Evolutionary conservation across 2,329 filamentous ascomycete genomes (phyloP), one percentile per base, ranked within the genome.

Genomic region (Alternaria panax): DNA sequence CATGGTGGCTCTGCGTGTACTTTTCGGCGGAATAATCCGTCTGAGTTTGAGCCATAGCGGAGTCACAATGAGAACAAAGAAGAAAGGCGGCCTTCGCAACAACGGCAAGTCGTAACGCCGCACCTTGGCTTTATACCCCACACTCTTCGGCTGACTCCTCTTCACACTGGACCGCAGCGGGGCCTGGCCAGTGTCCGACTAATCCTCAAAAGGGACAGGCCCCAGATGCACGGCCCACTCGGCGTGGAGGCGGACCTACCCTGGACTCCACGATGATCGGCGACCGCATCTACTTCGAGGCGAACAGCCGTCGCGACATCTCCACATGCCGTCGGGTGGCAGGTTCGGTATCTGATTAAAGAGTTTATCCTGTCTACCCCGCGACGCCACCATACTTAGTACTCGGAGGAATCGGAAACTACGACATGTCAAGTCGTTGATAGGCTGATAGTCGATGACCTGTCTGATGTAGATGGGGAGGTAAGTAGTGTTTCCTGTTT

Each of bases 1-100:
- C 75, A 42, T 69, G 61, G 25, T 75, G 68, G 41, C 67, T 71
- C 2, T 61, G 18, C 7, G 64, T 36, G 25, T 52, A 51, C 51
- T 71, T 72, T 32, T 72, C 68, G 5, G 57, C 53, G 40, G 57
- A 45, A 32, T 53, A 52, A 12, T 47, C 50, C 16, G 41, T 40
- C 28, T 59, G 57, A 24, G 45, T 28, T 51, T 53, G 55, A 25
- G 56, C 56, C 64, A 67, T 68, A 30, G 24, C 59, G 27, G 43
- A 43, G 24, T 30, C n/a, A 32, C 18, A 24, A 38, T 18, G 22
- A 24, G 18, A 50, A 6, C 25, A 12, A 51, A 30, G 27, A 38
- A 22, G 11, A 38, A 45, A 7, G 41, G 25, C 50, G 16, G n/a
- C 14, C 25, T 48, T 50, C n/a, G 27, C 38, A 46, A 48, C 27